Evolutionary conservation across 2,329 filamentous ascomycete species (phyloP).

Genomic region (Talaromyces sp.): DNA sequence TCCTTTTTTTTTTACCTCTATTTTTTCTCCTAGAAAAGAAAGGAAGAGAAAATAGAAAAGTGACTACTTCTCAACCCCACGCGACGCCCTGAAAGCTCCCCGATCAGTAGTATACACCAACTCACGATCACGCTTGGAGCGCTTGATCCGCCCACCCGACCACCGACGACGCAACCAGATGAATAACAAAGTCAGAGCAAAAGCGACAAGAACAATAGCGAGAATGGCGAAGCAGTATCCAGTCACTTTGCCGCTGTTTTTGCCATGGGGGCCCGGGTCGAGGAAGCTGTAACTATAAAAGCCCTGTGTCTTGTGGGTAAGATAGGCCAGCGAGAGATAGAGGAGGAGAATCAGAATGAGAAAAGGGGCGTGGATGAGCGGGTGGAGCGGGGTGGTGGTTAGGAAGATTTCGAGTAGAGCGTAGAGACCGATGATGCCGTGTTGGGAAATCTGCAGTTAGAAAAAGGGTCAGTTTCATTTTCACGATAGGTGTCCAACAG

Average conservation of each 20-base stretch:
- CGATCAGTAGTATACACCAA: background rate
- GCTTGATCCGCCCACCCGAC: conserved; percentile 28
- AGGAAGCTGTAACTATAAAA: conserved; percentile 79
- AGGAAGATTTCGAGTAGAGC: conserved; percentile 72
- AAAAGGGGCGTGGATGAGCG: conserved; percentile 63
- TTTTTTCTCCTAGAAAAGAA: background rate
- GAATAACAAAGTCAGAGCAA: conserved; percentile 46
- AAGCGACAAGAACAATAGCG: conserved; percentile 53
- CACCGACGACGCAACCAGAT: conserved; percentile 52
- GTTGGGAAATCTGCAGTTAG: conserved; percentile 56
- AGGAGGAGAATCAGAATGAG: conserved; percentile 65
- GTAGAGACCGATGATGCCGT: conserved; percentile 69
- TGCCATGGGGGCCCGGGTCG: conserved; percentile 52
- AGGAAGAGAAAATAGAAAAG: background rate
- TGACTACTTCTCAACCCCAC: background rate
- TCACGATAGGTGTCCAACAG: background rate
- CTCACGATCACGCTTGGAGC: conserved; percentile 18
- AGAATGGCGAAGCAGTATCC: conserved; percentile 59
- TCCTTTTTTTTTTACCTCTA: no score
- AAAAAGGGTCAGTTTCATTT: background rate
- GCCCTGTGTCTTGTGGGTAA: conserved; percentile 64
- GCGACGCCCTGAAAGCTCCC: background rate
- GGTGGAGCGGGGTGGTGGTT: conserved; percentile 59
- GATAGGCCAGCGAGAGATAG: conserved; percentile 70
- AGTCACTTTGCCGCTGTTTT: conserved; percentile 50